Base-by-base conservation (phyloP, 371 early-diverging fungal genomes). In the Funneliformis caledonium region DNA sequence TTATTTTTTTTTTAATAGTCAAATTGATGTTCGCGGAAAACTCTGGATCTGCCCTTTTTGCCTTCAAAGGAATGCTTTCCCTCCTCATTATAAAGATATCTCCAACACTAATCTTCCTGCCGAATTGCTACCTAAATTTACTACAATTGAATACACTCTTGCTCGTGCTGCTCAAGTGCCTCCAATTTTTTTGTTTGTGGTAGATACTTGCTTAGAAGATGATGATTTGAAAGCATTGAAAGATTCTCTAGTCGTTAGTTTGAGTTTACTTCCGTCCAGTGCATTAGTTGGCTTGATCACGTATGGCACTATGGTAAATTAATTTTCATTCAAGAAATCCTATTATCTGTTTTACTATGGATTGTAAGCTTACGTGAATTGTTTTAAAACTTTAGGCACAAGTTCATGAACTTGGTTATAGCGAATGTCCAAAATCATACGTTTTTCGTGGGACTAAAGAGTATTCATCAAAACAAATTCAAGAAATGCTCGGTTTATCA, bases 31-130 rank as follows among this genome's bases (percentile, higher is more conserved):
- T 69, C 94, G 95, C 60, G 94, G 93, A 75, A 96, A 96, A 86
- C 91, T 98, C 69, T 99, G 99, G 99, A 97, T 96, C 81, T 99
- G 99, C 86, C 96, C 98, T 9, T 99, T 99, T 88, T 99, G 99
- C 84, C 87, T 97, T 82, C 94, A 95, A 84, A 95, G 98, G 81
- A 99, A 99, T 88, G 93, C 93, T 81, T 94, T 99, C 83, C 99
- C 99, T 56, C 96, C 98, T 81, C 99, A 99, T 84, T 99, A 99
- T 87, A 93, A 95, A 84, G 98, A 99, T 85, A 98, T 99, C 81
- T 94, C 97, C 48, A 92, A 91, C 76, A 94, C 94, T 76, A 97
- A 97, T 82, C 91, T 99, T 81, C 99, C 99, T 2, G 95, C 98
- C n/a, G 99, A 99, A 87, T 88, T 99, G 81, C 86, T 97, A 78